phyloP scores from a whole-genome alignment of 2,329 filamentous ascomycete genomes.

The Alternaria sp. region DNA sequence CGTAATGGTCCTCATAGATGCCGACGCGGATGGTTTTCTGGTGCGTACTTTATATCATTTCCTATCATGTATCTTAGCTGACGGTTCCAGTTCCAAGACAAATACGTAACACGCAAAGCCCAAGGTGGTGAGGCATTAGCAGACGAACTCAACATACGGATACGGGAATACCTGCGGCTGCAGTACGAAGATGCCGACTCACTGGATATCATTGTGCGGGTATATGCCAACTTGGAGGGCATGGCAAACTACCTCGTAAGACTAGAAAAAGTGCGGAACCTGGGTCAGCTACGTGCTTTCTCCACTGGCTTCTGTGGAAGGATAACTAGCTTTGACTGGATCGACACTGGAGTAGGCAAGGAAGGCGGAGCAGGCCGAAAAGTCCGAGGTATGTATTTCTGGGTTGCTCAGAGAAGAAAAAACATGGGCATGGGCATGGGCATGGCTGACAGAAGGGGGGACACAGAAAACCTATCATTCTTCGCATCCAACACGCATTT shows the following conservation, averaged over 20 bases:
- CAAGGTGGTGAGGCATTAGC: slow-evolving; percentile 49
- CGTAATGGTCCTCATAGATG: slow-evolving; percentile 49
- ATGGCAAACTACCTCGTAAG: slow-evolving; percentile 50
- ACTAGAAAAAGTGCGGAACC: slow-evolving; percentile 47
- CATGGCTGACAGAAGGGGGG: slow-evolving; percentile 14
- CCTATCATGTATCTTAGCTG: slow-evolving; percentile 1
- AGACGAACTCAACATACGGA: slow-evolving; percentile 47
- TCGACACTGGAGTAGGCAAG: slow-evolving; percentile 50
- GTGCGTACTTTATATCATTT: slow-evolving; percentile 28
- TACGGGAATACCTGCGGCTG: slow-evolving; percentile 48
- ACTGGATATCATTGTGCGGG: slow-evolving; percentile 47
- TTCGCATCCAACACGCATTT: slow-evolving; percentile 48
- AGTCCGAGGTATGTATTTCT: slow-evolving; percentile 40
- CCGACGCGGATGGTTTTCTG: slow-evolving; percentile 50
- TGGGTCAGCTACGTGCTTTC: slow-evolving; percentile 48
- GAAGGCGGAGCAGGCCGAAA: slow-evolving; percentile 48
- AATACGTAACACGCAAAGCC: slow-evolving; percentile 47
- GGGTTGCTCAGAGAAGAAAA: neutral
- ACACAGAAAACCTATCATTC: slow-evolving; percentile 47
- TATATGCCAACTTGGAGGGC: slow-evolving; percentile 50
- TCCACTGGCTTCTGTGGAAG: slow-evolving; percentile 50
- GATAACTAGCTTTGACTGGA: slow-evolving; percentile 49
- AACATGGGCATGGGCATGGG: no score
- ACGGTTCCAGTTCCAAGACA: slow-evolving; percentile 47
- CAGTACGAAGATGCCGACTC: slow-evolving; percentile 48